Percentiles rank a stretch among this genome's conserved stretches.
phyloP scores from a whole-genome alignment of 805 yeast species.

The Yueomyces sinensis region DNA sequence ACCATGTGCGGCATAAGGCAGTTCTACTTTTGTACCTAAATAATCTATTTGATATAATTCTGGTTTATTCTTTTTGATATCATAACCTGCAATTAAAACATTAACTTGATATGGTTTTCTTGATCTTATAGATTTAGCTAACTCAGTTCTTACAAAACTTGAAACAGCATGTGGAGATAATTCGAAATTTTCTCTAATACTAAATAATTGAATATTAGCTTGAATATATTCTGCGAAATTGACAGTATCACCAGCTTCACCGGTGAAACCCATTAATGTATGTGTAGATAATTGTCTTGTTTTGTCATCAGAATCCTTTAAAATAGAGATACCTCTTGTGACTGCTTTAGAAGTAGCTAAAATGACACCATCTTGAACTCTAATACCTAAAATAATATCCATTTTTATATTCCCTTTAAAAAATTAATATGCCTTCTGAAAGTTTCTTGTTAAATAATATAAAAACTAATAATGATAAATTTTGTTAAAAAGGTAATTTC shows the following conservation, averaged over 20 bases:
- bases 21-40: conserved; percentile 76
- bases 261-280: conserved; percentile 77
- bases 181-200: conserved; percentile 74
- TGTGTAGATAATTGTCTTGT: conserved; percentile 63
- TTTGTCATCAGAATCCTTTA: conserved; percentile 71
- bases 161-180: conserved; percentile 79
- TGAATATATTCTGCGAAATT: conserved; percentile 91
- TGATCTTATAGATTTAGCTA: conserved; percentile 83
- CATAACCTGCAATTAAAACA: conserved; percentile 78
- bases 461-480: too few relatives aligned
- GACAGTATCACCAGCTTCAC: conserved; percentile 93
- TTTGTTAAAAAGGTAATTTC: too few relatives aligned
- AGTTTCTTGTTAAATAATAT: too few relatives aligned
- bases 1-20: conserved; percentile 97
- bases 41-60: conserved; percentile 83
- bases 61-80: conserved; percentile 44
- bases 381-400: conserved; percentile 88
- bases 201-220: conserved; percentile 80
- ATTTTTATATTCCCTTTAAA: conserved; percentile 30
- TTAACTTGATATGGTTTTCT: conserved; percentile 93
- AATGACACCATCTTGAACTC: conserved; percentile 66
- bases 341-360: conserved; percentile 92
- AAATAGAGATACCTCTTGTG: conserved; percentile 76
- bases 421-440: background rate
- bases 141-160: conserved; percentile 72